Evolutionary conservation across 73 alveolate species (phyloP), one percentile per base, ranked within the genome.

Genomic region (Chromera velia): DNA sequence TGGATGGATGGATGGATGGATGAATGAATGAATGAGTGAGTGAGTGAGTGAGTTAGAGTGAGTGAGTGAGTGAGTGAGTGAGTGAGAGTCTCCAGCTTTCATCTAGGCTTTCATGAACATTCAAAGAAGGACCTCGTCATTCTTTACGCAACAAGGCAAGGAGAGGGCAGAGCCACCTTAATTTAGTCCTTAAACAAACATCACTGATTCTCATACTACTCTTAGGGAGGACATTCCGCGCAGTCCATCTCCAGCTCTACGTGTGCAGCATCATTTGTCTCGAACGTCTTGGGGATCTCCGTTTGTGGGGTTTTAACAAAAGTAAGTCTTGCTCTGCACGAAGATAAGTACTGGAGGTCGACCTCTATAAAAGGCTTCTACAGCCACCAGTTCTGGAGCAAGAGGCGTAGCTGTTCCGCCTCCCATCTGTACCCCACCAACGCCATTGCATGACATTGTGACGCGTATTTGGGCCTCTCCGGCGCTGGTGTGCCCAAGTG

Each of bases 401-500:
- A 31, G 70, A 63, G 28, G 32, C 70, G 70, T 0, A n/a, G 32
- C 29, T 63, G 70, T 28, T 31, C 70, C 32, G 32, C 9, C 1
- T 63, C 29, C 27, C 27, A n/a, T 0, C 70, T 63, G 70, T 17
- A 13, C 32, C 70, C 70, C 32, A 63, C 70, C 70, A 63, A 31
- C 26, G 28, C 70, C 70, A 63, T 63, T 28, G 70, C 33, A 63
- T n/a, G n/a, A n/a, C n/a, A n/a, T n/a, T 63, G 70, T n/a, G 28
- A 31, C 32, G 32, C 70, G 70, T 63, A n/a, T 28, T 63, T 31
- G 1, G 26, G 70, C n/a, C n/a, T n/a, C n/a, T n/a, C n/a, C n/a
- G n/a, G n/a, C n/a, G n/a, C n/a, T n/a, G n/a, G n/a, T n/a, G n/a
- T n/a, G 70, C 70, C 70, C 26, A 63, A 22, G 70, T 63, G 33